These are phyloP conservation scores for Malania oleifera DNA, from an alignment of 164 flowering plant species.

Conservation along the genomic window DNA sequence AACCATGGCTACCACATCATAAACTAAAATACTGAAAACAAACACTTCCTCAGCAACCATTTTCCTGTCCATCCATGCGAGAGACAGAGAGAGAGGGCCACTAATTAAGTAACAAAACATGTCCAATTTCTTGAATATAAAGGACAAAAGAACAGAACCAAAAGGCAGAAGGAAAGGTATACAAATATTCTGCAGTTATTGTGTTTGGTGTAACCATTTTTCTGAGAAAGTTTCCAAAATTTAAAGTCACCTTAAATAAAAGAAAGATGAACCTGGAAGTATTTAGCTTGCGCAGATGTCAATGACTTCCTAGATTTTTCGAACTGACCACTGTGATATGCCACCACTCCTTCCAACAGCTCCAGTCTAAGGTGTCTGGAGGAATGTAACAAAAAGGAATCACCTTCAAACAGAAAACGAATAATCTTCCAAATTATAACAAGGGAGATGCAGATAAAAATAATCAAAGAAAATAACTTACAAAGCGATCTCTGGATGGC, in stretches of 20 bases:
- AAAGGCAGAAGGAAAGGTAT: neutral
- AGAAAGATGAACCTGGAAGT: constrained; percentile 40
- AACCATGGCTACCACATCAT: neutral
- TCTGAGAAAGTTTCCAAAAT: neutral
- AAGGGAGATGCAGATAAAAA: neutral
- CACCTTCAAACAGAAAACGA: constrained; percentile 1
- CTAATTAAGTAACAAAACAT: too few relatives aligned
- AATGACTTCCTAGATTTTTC: constrained; percentile 50
- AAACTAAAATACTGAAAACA: neutral
- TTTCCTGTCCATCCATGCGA: too few relatives aligned
- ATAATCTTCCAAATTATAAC: neutral
- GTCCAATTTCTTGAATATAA: too few relatives aligned
- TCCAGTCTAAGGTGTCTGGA: constrained; percentile 76
- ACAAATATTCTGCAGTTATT: neutral
- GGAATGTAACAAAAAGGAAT: constrained; percentile 7
- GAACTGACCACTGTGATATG: constrained; percentile 64
- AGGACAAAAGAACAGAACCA: neutral
- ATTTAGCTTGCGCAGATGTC: constrained; percentile 62
- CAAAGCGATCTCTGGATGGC: constrained; percentile 72
- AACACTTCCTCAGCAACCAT: neutral
- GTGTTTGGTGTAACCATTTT: neutral
- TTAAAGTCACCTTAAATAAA: neutral
- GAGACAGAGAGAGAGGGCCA: neutral
- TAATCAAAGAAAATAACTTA: constrained; percentile 25
- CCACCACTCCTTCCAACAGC: constrained; percentile 88